Percentiles rank a stretch among this genome's conserved stretches.
phyloP scores from a whole-genome alignment of 176 grass and related monocot genomes.

The Eragrostis nindensis region DNA sequence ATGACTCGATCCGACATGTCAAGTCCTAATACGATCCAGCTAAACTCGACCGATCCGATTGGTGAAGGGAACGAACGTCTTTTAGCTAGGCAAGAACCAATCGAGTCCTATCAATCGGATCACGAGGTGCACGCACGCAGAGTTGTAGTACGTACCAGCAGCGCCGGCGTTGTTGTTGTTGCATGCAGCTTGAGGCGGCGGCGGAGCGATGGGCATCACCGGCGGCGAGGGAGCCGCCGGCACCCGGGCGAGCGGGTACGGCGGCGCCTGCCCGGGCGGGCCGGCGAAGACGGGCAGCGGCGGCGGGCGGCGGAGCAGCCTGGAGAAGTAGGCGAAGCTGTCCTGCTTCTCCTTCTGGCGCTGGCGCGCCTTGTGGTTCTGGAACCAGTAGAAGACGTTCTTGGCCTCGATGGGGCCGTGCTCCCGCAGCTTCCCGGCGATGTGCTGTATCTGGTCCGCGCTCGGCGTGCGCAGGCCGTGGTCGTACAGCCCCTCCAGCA shows the following conservation, averaged over 20 bases:
- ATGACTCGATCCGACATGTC: conserved; percentile 2
- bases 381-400: conserved; percentile 99
- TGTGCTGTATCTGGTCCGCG: conserved; percentile 82
- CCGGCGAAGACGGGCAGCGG: conserved; percentile 37
- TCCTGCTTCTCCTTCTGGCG: conserved; percentile 85
- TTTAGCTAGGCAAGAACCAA: background rate
- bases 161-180: background rate
- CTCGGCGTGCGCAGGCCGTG: conserved; percentile 70
- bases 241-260: background rate
- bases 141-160: background rate
- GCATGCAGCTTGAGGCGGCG: background rate
- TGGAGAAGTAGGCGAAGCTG: conserved; percentile 75
- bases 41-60: too few species aligned
- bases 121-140: background rate
- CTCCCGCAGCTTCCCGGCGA: conserved; percentile 66
- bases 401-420: conserved; percentile 82
- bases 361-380: conserved; percentile 86
- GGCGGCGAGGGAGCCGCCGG: background rate
- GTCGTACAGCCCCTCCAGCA: conserved; percentile 75
- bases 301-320: conserved; percentile 51
- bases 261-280: background rate
- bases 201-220: background rate
- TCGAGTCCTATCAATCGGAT: background rate
- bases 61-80: too few species aligned
- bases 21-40: background rate